phyloP scores from a whole-genome alignment of 2,329 filamentous ascomycete genomes.

The Ceratocystis destructans region DNA sequence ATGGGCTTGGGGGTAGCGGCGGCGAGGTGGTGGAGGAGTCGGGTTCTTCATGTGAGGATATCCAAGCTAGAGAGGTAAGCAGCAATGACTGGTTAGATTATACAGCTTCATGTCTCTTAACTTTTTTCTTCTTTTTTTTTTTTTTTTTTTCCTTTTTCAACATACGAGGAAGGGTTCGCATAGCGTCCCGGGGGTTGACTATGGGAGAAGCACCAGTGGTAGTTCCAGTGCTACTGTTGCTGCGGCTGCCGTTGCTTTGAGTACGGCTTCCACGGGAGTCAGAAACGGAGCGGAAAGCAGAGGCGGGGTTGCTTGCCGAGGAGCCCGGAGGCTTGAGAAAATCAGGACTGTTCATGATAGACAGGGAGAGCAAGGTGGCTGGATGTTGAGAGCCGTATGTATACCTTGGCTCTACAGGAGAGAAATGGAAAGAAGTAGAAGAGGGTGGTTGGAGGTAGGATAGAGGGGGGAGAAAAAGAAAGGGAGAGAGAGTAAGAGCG shows the following conservation, averaged over 20 bases:
- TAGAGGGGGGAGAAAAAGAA: neutral
- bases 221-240: constrained; percentile 12
- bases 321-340: constrained; percentile 17
- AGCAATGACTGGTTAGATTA: neutral
- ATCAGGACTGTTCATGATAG: constrained; percentile 14
- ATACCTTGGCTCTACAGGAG: neutral
- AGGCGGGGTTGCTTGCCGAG: constrained; percentile 17
- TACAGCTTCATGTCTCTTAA: neutral
- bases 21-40: constrained; percentile 20
- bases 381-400: no score
- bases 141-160: neutral
- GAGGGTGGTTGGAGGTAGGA: neutral
- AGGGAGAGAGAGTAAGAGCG: neutral
- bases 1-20: neutral
- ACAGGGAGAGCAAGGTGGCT: neutral
- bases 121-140: neutral
- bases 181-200: constrained; percentile 13
- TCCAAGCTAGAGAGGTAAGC: constrained; percentile 31
- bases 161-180: constrained; percentile 16
- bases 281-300: constrained; percentile 4
- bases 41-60: constrained; percentile 34
- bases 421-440: neutral
- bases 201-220: neutral
- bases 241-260: constrained; percentile 13
- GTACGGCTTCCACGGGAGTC: neutral